Evolutionary conservation across 1,284 basidiomycete genomes (phyloP).

Genomic region (Moesziomyces globuligerus): DNA sequence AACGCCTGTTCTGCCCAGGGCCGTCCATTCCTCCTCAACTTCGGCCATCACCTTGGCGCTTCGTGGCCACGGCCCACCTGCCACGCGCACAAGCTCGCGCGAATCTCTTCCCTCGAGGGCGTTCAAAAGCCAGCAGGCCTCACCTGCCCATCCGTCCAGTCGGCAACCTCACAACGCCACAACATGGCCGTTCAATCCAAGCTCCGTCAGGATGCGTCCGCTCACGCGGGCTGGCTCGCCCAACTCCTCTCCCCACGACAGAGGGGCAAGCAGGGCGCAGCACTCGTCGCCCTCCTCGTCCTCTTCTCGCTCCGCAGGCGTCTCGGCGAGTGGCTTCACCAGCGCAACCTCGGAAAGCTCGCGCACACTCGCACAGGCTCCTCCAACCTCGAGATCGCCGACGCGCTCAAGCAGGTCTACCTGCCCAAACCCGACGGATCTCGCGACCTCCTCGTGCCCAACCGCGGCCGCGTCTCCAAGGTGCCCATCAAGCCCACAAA

Average conservation of each 20-base stretch:
- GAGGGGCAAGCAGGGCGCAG: conserved; percentile 25
- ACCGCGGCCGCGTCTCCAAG: conserved; percentile 60
- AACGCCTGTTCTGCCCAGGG: no score
- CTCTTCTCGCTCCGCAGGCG: conserved; percentile 42
- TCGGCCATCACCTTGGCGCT: background rate
- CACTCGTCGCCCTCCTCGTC: conserved; percentile 29
- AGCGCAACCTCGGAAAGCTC: conserved; percentile 12
- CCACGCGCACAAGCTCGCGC: background rate
- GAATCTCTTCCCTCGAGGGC: no score
- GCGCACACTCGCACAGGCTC: conserved; percentile 15
- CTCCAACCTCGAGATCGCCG: conserved; percentile 25
- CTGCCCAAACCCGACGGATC: conserved; percentile 53
- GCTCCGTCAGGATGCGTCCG: conserved; percentile 19
- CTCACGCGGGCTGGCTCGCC: conserved; percentile 20
- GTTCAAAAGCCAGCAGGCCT: no score
- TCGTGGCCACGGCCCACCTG: background rate
- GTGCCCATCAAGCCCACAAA: conserved; percentile 67
- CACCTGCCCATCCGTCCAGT: no score
- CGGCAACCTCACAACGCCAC: background rate
- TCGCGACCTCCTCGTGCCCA: conserved; percentile 60
- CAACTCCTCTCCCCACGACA: conserved; percentile 24
- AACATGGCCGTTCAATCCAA: conserved; percentile 47
- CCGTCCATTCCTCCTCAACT: no score
- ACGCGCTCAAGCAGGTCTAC: conserved; percentile 63
- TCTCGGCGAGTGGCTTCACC: conserved; percentile 18